phyloP scores from a whole-genome alignment of 129 eudicot genomes.

The Lonicera japonica region DNA sequence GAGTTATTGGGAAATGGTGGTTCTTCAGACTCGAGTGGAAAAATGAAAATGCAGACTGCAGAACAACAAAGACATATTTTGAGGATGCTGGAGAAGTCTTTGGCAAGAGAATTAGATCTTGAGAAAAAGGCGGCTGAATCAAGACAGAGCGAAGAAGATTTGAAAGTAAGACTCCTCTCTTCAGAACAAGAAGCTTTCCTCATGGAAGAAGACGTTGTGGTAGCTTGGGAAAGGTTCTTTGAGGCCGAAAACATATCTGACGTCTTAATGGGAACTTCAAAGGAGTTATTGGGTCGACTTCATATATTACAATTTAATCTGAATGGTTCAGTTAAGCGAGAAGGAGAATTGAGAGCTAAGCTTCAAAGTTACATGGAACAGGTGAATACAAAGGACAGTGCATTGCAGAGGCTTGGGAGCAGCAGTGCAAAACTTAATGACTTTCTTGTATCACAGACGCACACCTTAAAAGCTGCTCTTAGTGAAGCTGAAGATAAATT shows the following conservation, averaged over 20 bases:
- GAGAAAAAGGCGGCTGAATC: constrained; percentile 62
- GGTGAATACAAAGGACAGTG: constrained; percentile 27
- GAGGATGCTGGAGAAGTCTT: constrained; percentile 81
- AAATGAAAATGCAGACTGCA: constrained; percentile 63
- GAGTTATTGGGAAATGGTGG: constrained; percentile 16
- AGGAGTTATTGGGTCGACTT: constrained; percentile 41
- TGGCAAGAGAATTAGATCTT: constrained; percentile 76
- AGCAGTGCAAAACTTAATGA: constrained; percentile 13
- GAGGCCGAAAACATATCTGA: constrained; percentile 69
- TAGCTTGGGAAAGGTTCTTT: constrained; percentile 45
- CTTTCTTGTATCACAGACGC: constrained; percentile 1
- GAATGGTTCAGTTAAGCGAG: constrained; percentile 46
- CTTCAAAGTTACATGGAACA: constrained; percentile 23
- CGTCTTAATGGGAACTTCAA: constrained; percentile 51
- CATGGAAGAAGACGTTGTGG: constrained; percentile 60
- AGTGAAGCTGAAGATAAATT: constrained; percentile 12
- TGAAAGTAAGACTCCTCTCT: constrained; percentile 50
- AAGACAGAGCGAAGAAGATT: constrained; percentile 51
- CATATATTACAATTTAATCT: constrained; percentile 32
- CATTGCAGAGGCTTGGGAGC: constrained; percentile 25
- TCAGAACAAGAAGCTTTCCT: constrained; percentile 46
- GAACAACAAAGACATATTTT: constrained; percentile 72
- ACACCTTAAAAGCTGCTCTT: constrained; percentile 12
- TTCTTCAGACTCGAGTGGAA: constrained; percentile 32
- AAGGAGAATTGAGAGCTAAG: constrained; percentile 32